phyloP scores from a whole-genome alignment of 2,329 filamentous ascomycete genomes.

The Ophiocordyceps australis region DNA sequence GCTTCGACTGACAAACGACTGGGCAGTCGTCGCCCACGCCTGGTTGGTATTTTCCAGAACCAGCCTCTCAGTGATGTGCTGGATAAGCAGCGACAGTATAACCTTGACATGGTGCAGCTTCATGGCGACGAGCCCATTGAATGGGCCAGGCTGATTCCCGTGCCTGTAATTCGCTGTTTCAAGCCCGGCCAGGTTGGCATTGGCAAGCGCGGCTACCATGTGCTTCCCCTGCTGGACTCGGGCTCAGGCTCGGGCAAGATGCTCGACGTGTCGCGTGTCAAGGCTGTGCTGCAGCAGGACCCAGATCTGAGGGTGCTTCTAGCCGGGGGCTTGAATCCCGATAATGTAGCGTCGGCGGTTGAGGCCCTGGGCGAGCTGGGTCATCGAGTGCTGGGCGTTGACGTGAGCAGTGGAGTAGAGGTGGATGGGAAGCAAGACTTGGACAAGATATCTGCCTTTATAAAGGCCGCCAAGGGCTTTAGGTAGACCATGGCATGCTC shows the following conservation, averaged over 20 bases:
- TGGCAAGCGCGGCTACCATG: slow-evolving; percentile 61
- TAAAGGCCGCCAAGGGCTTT: slow-evolving; percentile 52
- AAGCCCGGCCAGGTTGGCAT: slow-evolving; percentile 57
- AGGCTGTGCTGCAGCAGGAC: slow-evolving; percentile 46
- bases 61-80: slow-evolving; percentile 74
- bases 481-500: too few species aligned
- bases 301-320: slow-evolving; percentile 57
- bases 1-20: slow-evolving; percentile 28
- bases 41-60: slow-evolving; percentile 90
- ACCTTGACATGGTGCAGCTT: slow-evolving; percentile 78
- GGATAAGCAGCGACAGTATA: slow-evolving; percentile 55
- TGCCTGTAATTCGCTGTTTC: slow-evolving; percentile 81
- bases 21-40: slow-evolving; percentile 42
- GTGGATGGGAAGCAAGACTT: slow-evolving; percentile 63
- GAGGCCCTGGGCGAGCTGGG: slow-evolving; percentile 39
- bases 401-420: slow-evolving; percentile 91
- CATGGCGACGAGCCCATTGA: slow-evolving; percentile 87
- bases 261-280: slow-evolving; percentile 55
- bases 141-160: slow-evolving; percentile 77
- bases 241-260: slow-evolving; percentile 69
- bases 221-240: slow-evolving; percentile 70
- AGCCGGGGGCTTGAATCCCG: slow-evolving; percentile 67
- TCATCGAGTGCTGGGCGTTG: slow-evolving; percentile 58
- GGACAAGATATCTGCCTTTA: slow-evolving; percentile 64
- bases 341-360: slow-evolving; percentile 57